Evolutionary conservation across 805 yeast species (phyloP).

Genomic region (Metschnikowia matae): DNA sequence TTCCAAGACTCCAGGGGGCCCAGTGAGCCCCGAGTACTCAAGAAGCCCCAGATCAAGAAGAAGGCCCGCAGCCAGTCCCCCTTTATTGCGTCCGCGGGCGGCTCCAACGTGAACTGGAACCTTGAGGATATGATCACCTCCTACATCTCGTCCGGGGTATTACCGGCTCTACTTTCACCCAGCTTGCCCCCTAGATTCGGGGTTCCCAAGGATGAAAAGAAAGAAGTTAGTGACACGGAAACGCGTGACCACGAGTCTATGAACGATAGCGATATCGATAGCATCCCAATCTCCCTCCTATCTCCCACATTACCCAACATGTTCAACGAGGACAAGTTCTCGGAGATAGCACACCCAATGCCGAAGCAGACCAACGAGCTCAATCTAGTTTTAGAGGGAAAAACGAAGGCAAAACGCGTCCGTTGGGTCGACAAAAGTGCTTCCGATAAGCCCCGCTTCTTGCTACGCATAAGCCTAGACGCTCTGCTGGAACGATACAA

Average conservation of each 20-base stretch:
- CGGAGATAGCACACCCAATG: slow-evolving; percentile 13
- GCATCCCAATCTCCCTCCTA: slow-evolving; percentile 27
- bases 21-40: slow-evolving; percentile 8
- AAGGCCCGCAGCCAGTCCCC: slow-evolving; percentile 14
- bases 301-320: slow-evolving; percentile 33
- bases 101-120: slow-evolving; percentile 26
- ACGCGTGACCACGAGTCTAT: slow-evolving; percentile 7
- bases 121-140: slow-evolving; percentile 35
- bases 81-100: slow-evolving; percentile 4
- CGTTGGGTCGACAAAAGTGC: slow-evolving; percentile 32
- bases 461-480: slow-evolving; percentile 24
- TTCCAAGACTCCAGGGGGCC: slow-evolving; percentile 14
- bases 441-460: slow-evolving; percentile 22
- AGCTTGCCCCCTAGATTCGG: slow-evolving; percentile 28
- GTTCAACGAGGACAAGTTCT: slow-evolving; percentile 14
- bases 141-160: slow-evolving; percentile 28
- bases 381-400: slow-evolving; percentile 6
- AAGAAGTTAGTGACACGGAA: neutral
- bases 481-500: slow-evolving; percentile 17
- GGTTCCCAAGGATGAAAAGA: neutral
- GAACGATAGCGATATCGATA: slow-evolving; percentile 21
- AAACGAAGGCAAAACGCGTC: slow-evolving; percentile 8
- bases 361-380: slow-evolving; percentile 17
- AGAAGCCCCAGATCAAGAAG: slow-evolving; percentile 8
- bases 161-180: slow-evolving; percentile 40